Conservation (phyloP, 768 basidiomycete genomes). For the Kwoniella sp. region DNA sequence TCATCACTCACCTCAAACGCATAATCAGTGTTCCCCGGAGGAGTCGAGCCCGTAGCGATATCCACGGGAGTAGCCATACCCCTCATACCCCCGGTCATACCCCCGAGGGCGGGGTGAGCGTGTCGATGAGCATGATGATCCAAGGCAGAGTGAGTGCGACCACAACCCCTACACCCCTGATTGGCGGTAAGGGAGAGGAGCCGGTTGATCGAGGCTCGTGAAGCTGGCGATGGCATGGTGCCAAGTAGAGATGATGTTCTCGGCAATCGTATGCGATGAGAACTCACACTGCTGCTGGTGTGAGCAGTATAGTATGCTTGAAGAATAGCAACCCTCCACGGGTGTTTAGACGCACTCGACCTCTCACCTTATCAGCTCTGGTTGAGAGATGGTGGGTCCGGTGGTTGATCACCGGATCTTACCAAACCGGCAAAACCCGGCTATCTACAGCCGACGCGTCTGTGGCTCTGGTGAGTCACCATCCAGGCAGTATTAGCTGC, state of each 20-base stretch:
- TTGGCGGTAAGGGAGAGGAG: conserved; percentile 34
- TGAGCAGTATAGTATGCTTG: too few species aligned
- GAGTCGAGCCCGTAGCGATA: conserved; percentile 18
- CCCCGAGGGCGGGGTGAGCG: neutral
- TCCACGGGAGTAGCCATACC: conserved; percentile 44
- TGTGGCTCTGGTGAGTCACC: too few species aligned
- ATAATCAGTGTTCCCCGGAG: conserved; percentile 42
- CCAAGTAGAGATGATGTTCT: too few species aligned
- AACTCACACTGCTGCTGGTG: too few species aligned
- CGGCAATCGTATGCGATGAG: too few species aligned
- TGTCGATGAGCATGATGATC: conserved; percentile 24
- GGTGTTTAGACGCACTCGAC: too few species aligned
- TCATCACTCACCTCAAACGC: conserved; percentile 44
- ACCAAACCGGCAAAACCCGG: too few species aligned
- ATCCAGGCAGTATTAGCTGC: neutral
- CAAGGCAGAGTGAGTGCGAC: conserved; percentile 32
- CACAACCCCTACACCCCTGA: conserved; percentile 42
- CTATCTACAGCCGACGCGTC: too few species aligned
- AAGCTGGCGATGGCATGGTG: conserved; percentile 22
- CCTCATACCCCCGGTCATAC: conserved; percentile 2
- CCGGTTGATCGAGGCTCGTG: conserved; percentile 35
- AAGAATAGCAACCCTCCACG: too few species aligned
- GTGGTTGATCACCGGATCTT: too few species aligned
- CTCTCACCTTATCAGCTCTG: too few species aligned
- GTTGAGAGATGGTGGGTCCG: too few species aligned